A percentile compares a stretch with the other conserved stretches of the same genome.
These are phyloP conservation scores for Houttuynia cordata DNA, from an alignment of 164 flowering plant species.

Conservation along the genomic window DNA sequence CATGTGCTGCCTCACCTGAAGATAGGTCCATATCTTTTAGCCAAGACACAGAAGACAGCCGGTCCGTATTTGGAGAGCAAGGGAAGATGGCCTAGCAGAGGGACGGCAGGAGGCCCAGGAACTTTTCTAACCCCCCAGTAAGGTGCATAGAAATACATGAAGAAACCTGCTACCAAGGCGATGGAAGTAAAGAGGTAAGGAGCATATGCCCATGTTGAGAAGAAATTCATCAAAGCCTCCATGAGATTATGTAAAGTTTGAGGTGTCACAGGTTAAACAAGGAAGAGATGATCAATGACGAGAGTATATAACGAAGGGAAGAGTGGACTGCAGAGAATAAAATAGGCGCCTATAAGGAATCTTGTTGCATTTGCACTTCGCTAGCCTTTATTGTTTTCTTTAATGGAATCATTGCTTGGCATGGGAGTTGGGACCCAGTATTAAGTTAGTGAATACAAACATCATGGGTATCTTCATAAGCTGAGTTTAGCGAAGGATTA, in stretches of 20 bases:
- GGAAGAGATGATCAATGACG: no score
- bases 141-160: constrained; percentile 59
- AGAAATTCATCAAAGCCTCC: constrained; percentile 1
- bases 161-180: constrained; percentile 22
- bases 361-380: no score
- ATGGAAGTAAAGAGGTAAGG: constrained; percentile 24
- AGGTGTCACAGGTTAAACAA: no score
- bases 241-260: not conserved
- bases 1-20: constrained; percentile 38
- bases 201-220: constrained; percentile 1
- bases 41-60: constrained; percentile 65
- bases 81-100: constrained; percentile 82
- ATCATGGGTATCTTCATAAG: no score
- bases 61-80: constrained; percentile 84
- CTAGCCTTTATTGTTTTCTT: no score
- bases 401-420: no score
- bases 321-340: no score
- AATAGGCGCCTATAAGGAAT: no score
- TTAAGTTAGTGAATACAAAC: no score
- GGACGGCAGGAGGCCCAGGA: constrained; percentile 76
- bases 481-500: no score
- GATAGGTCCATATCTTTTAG: constrained; percentile 74
- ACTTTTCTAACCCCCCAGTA: constrained; percentile 77
- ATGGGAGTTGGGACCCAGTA: no score
- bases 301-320: no score